These are phyloP conservation scores for Dryas alaskensis DNA, from an alignment of 306 rosid genomes.

Conservation along the genomic window DNA sequence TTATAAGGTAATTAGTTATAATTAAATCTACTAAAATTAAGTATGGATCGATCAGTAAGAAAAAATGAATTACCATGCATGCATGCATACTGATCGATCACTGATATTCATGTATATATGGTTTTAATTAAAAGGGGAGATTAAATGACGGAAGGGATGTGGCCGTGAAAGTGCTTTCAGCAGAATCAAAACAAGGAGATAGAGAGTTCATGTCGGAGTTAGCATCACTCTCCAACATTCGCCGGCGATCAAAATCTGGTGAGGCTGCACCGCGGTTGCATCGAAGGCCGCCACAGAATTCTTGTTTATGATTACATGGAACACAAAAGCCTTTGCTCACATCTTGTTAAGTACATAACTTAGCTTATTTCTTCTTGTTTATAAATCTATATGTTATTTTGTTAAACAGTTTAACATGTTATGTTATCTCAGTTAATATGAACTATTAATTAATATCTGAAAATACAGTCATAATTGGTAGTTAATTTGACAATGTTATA, in stretches of 20 bases:
- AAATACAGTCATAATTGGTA: too few species aligned
- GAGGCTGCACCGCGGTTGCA: conserved; percentile 28
- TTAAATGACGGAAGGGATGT: conserved; percentile 22
- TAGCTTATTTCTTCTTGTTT: too few species aligned
- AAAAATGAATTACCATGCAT: too few species aligned
- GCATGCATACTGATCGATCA: too few species aligned
- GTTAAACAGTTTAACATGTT: too few species aligned
- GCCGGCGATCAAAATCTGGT: conserved; percentile 25
- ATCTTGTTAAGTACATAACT: conserved; percentile 19
- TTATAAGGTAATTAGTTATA: conserved; percentile 20
- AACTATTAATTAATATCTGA: too few species aligned
- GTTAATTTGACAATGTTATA: too few species aligned
- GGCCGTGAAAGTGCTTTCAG: conserved; percentile 34
- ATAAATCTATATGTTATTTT: too few species aligned
- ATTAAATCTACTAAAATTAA: too few species aligned
- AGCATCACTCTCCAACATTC: conserved; percentile 26
- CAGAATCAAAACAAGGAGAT: conserved; percentile 34
- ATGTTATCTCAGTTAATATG: too few species aligned
- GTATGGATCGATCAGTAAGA: too few species aligned
- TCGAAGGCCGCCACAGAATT: conserved; percentile 26
- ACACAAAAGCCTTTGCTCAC: conserved; percentile 27
- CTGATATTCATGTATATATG: background rate
- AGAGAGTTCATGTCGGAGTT: conserved; percentile 37
- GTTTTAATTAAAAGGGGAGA: conserved; percentile 24
- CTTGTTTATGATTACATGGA: conserved; percentile 33